phyloP scores from a whole-genome alignment of 2,329 filamentous ascomycete species.

The Trichoderma afroharzianum region DNA sequence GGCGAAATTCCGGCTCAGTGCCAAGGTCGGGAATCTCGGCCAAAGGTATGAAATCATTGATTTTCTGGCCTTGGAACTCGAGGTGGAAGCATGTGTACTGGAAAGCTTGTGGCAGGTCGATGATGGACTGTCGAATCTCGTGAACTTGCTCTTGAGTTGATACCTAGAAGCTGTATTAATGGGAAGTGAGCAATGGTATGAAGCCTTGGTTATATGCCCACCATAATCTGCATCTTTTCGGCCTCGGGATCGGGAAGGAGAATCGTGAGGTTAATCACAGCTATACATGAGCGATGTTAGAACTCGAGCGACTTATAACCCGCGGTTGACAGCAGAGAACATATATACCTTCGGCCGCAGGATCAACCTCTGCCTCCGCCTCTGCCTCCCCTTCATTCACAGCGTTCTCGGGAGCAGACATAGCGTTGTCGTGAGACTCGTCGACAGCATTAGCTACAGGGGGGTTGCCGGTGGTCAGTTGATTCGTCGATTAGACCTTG shows the following conservation, averaged over 20 bases:
- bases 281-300: conserved; percentile 28
- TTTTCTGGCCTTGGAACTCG: conserved; percentile 79
- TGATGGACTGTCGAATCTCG: conserved; percentile 93
- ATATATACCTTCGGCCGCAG: conserved; percentile 33
- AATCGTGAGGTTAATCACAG: conserved; percentile 64
- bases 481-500: not conserved
- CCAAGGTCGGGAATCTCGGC: conserved; percentile 81
- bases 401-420: conserved; percentile 22
- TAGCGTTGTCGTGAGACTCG: conserved; percentile 26
- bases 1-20: conserved; percentile 69
- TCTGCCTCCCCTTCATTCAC: conserved; percentile 26
- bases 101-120: conserved; percentile 88
- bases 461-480: conserved; percentile 12
- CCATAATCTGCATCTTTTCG: conserved; percentile 79
- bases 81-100: conserved; percentile 99
- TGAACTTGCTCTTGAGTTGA: conserved; percentile 94
- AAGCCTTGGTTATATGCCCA: conserved; percentile 39
- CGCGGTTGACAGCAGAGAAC: not conserved
- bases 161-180: conserved; percentile 51
- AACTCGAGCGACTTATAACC: not conserved
- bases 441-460: conserved; percentile 24
- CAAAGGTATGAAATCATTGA: conserved; percentile 94
- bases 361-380: conserved; percentile 30
- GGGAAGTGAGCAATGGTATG: not conserved
- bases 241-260: conserved; percentile 72